phyloP scores from a whole-genome alignment of 345 rosid genomes.

The Salix brachista region DNA sequence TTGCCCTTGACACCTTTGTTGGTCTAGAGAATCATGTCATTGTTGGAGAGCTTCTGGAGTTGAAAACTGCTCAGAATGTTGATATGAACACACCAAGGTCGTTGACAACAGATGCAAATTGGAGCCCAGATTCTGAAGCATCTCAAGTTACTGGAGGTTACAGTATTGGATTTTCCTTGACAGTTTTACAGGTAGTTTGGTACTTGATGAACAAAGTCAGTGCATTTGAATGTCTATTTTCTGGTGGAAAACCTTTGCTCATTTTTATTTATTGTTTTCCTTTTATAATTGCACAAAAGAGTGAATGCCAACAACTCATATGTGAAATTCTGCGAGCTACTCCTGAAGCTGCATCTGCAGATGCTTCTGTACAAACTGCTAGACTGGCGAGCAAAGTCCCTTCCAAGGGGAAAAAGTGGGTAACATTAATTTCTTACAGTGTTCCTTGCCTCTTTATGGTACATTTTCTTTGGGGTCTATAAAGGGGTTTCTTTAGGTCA shows the following conservation, averaged over 20 bases:
- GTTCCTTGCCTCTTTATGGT: background rate
- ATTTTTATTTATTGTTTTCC: conserved; percentile 10
- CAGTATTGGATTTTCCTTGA: conserved; percentile 85
- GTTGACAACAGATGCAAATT: conserved; percentile 50
- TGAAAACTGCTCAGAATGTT: conserved; percentile 52
- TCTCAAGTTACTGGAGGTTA: conserved; percentile 92
- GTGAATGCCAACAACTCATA: conserved; percentile 99
- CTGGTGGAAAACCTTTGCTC: background rate
- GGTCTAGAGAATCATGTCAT: conserved; percentile 80
- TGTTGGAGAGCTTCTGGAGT: conserved; percentile 89
- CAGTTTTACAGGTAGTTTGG: conserved; percentile 75
- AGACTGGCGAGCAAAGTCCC: conserved; percentile 82
- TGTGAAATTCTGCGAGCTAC: conserved; percentile 98
- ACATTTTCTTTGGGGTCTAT: background rate
- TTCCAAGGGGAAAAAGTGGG: conserved; percentile 71
- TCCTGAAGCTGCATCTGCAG: conserved; percentile 97
- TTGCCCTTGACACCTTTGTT: background rate
- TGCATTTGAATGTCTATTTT: background rate
- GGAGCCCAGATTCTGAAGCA: conserved; percentile 72
- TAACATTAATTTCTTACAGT: background rate
- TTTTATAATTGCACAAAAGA: conserved; percentile 41
- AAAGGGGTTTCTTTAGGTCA: background rate
- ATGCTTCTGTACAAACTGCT: conserved; percentile 95
- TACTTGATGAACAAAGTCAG: background rate
- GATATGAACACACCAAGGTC: conserved; percentile 69